A percentile compares a stretch with the other conserved stretches of the same genome.
Conservation (phyloP, 805 yeast genomes). For the Grigorovia yakushimaensis region DNA sequence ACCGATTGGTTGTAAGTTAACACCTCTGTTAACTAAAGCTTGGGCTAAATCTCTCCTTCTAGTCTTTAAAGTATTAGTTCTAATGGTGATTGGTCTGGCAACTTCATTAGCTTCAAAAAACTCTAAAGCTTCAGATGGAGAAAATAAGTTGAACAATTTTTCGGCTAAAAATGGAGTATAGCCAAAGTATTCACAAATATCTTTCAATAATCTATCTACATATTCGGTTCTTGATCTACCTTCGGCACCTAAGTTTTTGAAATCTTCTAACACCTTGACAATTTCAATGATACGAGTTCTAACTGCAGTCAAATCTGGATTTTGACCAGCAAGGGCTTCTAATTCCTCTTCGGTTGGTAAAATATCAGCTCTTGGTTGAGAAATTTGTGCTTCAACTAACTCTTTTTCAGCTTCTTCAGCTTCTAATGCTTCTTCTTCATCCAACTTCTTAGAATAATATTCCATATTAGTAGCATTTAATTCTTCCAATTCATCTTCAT, state of each 20-base stretch:
- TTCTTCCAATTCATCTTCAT: constrained; percentile 54
- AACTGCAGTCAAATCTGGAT: constrained; percentile 69
- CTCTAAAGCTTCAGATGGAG: constrained; percentile 95
- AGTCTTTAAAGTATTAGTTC: constrained; percentile 93
- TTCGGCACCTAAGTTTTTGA: constrained; percentile 70
- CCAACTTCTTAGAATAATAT: constrained; percentile 58
- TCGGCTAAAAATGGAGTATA: constrained; percentile 88
- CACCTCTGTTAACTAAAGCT: constrained; percentile 90
- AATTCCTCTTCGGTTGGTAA: constrained; percentile 66
- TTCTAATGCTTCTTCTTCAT: constrained; percentile 47
- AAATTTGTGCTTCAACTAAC: constrained; percentile 45
- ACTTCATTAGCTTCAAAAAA: constrained; percentile 98
- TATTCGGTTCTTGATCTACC: constrained; percentile 84
- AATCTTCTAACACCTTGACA: constrained; percentile 87
- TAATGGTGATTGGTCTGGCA: constrained; percentile 89
- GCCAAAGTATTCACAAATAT: constrained; percentile 89
- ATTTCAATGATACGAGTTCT: constrained; percentile 94
- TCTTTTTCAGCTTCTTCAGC: constrained; percentile 56
- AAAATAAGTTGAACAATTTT: constrained; percentile 80
- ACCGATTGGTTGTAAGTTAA: constrained; percentile 93
- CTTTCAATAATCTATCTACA: constrained; percentile 64
- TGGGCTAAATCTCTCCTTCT: constrained; percentile 95
- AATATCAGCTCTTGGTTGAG: constrained; percentile 67
- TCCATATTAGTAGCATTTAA: constrained; percentile 80
- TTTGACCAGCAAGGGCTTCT: constrained; percentile 41